Percentiles rank a stretch among this genome's conserved stretches.
Conservation (phyloP, 805 yeast species). For the Hanseniaspora hatyaiensis region DNA sequence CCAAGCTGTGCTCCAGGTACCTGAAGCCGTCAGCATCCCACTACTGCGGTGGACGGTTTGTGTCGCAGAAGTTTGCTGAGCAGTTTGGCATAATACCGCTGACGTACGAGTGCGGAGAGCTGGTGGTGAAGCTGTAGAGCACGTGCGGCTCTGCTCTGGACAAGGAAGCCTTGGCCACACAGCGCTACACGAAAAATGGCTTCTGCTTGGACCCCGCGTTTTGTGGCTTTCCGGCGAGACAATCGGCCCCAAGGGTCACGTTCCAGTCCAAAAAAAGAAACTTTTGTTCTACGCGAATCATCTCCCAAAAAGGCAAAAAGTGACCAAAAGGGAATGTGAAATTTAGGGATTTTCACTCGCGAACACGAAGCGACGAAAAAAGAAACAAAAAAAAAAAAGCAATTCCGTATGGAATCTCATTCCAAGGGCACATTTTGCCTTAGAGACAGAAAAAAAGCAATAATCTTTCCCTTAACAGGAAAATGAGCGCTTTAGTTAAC, state of each 20-base stretch:
- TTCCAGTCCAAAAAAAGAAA: not conserved
- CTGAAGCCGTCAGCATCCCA: conserved; percentile 42
- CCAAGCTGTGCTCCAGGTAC: conserved; percentile 68
- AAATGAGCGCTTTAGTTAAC: too few relatives aligned
- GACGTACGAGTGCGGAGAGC: conserved; percentile 45
- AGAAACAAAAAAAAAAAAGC: not conserved
- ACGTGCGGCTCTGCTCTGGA: too few relatives aligned
- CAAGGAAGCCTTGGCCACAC: too few relatives aligned
- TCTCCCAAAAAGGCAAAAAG: not conserved
- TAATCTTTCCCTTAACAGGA: too few relatives aligned
- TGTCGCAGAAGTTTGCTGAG: conserved; percentile 51
- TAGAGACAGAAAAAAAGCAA: not conserved
- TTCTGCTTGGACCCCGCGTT: too few relatives aligned
- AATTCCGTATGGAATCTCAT: too few relatives aligned
- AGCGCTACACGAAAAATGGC: too few relatives aligned
- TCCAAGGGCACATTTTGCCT: too few relatives aligned
- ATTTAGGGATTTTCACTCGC: not conserved
- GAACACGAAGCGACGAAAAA: too few relatives aligned
- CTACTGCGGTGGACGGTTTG: conserved; percentile 84
- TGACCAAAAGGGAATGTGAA: not conserved
- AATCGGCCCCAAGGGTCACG: too few relatives aligned
- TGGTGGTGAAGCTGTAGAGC: conserved; percentile 35
- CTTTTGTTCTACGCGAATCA: too few relatives aligned
- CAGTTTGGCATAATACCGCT: conserved; percentile 64
- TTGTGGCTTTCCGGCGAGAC: too few relatives aligned